Evolutionary conservation across 345 rosid species (phyloP).

Genomic region (Durio zibethinus): DNA sequence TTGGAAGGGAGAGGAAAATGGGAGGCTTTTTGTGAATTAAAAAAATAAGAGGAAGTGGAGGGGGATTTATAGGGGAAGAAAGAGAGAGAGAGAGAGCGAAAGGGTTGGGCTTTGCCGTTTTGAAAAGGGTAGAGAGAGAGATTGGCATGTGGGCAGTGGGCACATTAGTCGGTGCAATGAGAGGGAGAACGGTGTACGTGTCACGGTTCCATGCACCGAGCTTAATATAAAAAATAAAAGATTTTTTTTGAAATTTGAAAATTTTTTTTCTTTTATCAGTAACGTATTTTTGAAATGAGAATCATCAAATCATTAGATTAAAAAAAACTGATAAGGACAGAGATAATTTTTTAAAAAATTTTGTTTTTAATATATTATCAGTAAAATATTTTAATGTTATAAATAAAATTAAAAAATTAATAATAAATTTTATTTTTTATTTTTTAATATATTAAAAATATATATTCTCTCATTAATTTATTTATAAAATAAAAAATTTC

Average conservation of each 20-base stretch:
- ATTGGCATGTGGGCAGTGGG: constrained; percentile 12
- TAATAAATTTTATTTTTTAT: too few relatives aligned
- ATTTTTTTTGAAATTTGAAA: neutral
- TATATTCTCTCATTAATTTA: too few relatives aligned
- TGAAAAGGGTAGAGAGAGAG: neutral
- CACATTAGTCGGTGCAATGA: constrained; percentile 20
- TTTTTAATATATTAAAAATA: too few relatives aligned
- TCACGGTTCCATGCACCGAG: neutral
- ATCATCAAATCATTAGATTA: too few relatives aligned
- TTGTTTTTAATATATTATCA: too few relatives aligned
- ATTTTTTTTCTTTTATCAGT: too few relatives aligned
- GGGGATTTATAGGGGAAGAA: neutral
- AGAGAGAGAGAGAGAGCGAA: neutral
- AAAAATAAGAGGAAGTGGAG: neutral
- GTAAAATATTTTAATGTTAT: too few relatives aligned
- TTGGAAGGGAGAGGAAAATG: neutral
- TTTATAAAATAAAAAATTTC: too few relatives aligned
- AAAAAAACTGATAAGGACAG: too few relatives aligned
- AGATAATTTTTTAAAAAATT: too few relatives aligned
- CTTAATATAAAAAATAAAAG: neutral
- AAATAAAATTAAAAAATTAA: too few relatives aligned
- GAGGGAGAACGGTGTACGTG: constrained; percentile 9
- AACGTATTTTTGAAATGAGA: too few relatives aligned
- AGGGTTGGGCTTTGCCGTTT: neutral
- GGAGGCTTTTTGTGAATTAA: neutral